Evolutionary conservation across 441 rosid species (phyloP).

Genomic region (Aquilaria agallochum): DNA sequence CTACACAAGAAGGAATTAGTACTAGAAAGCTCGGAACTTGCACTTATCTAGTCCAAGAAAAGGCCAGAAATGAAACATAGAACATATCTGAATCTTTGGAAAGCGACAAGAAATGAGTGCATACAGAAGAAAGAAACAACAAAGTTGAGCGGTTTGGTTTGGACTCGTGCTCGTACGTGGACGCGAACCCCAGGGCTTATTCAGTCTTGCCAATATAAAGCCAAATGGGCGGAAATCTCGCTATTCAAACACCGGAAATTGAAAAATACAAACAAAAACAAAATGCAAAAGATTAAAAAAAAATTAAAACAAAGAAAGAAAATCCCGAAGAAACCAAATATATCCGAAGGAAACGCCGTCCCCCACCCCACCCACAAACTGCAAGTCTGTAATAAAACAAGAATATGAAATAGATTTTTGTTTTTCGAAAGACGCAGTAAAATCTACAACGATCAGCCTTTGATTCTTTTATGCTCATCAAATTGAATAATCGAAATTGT

Average conservation of each 20-base stretch:
- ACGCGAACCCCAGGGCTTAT: background rate
- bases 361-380: background rate
- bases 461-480: no score
- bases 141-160: background rate
- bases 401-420: background rate
- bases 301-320: background rate
- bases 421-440: background rate
- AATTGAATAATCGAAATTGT: no score
- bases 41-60: background rate
- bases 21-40: background rate
- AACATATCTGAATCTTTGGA: background rate
- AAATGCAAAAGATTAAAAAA: background rate
- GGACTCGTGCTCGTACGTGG: no score
- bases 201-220: background rate
- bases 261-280: background rate
- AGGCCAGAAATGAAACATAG: background rate
- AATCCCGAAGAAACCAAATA: background rate
- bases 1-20: constrained; percentile 9
- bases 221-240: constrained; percentile 10
- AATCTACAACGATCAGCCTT: no score
- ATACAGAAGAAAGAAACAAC: background rate
- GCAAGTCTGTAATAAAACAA: background rate
- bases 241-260: constrained; percentile 6
- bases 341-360: background rate
- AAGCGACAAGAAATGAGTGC: background rate